Base-by-base conservation (phyloP, 2,329 filamentous ascomycete species). In the Stachybotrys elegans region DNA sequence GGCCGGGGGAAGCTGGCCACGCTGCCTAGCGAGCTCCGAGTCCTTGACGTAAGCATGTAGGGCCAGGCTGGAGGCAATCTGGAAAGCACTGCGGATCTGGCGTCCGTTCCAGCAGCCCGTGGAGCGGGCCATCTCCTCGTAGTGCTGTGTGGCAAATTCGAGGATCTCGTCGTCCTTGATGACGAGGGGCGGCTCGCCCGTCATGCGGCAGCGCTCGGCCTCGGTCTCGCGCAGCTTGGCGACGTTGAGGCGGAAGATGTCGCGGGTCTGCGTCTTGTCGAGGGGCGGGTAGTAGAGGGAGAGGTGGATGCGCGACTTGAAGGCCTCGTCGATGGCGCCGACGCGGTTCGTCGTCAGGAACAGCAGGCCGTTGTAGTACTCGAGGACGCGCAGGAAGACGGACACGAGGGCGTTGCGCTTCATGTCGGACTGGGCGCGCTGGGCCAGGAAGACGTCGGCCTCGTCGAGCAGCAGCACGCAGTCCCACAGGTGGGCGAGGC, bases 271-370 rank as follows among this genome's bases (percentile, higher is more conserved):
- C 0, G 55, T 51, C 53, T 61, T 62, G 38, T 61, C 58, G 1
- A 70, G 56, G 0, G 62, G 66, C 7, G 64, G 64, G 44, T 72
- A 73, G 57, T 68, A 70, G 1, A 74, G 56, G 2, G 58, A 65
- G 16, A 71, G 50, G 43, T 74, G 70, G 31, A 75, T 70, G 14
- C 71, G 65, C 2, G 71, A 74, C 54, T 66, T 66, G 57, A 75
- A 73, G 0, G 73, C 73, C 44, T 71, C 70, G 41, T 77, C 73
- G 4, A 77, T 65, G 2, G 60, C 59, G 14, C 71, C 69, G 6
- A 73, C 66, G 4, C 71, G 64, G 57, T 76, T 78, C 8, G 72
- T 77, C 0, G 73, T 78, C 4, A 77, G 58, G 56, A 72, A 73
- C 6, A 75, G 52, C 5, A 74, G 61, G 17, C 72, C 72, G 3